A percentile compares a stretch with the other conserved stretches of the same genome.
phyloP scores from a whole-genome alignment of 2,329 filamentous ascomycete genomes.

The Diaporthe amygdali region DNA sequence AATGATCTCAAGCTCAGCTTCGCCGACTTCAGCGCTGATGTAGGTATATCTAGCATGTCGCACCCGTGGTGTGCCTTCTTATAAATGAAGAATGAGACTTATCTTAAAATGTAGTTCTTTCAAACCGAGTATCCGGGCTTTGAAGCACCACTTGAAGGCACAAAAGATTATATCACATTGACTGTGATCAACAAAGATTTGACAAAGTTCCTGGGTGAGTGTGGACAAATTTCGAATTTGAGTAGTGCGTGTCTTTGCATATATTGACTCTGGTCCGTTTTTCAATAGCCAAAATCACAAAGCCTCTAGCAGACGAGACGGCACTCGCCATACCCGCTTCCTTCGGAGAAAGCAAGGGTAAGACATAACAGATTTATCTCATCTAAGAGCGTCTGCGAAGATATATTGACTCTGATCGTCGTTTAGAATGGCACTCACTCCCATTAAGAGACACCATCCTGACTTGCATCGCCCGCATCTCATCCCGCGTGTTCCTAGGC shows the following conservation, averaged over 20 bases:
- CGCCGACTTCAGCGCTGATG: neutral
- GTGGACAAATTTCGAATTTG: too few relatives aligned
- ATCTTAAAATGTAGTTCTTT: neutral
- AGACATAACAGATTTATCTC: neutral
- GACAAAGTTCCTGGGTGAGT: neutral
- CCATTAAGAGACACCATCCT: conserved; percentile 34
- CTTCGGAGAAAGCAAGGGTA: neutral
- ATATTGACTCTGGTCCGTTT: neutral
- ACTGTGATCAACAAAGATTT: neutral
- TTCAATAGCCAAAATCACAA: neutral
- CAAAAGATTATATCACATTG: neutral
- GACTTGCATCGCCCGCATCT: conserved; percentile 52
- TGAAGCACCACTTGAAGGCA: neutral
- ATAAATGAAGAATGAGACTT: neutral
- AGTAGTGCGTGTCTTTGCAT: neutral
- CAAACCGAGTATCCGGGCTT: neutral
- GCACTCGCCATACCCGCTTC: neutral
- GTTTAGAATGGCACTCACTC: conserved; percentile 2
- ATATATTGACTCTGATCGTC: neutral
- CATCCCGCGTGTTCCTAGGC: conserved; percentile 55
- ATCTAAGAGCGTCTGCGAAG: too few relatives aligned
- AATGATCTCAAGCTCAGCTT: neutral
- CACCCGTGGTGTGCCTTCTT: neutral
- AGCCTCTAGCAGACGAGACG: neutral
- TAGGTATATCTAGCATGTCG: neutral